These are phyloP conservation scores for Pseudogymnoascus verrucosus DNA, from an alignment of 2,329 filamentous ascomycete species.

Conservation along the genomic window DNA sequence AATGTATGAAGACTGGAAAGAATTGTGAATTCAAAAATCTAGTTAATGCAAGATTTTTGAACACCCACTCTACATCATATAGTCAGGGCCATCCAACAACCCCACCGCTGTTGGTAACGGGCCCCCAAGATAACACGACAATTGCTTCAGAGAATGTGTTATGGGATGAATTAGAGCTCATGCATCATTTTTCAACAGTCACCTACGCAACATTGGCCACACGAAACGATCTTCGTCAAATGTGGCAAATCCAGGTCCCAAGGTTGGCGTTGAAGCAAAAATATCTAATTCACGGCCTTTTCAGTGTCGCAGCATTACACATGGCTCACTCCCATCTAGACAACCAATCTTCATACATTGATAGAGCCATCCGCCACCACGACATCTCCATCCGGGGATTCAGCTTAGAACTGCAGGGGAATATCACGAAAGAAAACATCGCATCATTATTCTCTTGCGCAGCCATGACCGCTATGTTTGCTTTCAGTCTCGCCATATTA, in stretches of 20 bases:
- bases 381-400: conserved; percentile 8
- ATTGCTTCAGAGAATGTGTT: not conserved
- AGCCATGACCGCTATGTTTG: conserved; percentile 7
- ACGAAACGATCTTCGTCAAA: not conserved
- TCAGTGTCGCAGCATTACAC: conserved; percentile 15
- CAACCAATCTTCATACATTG: not conserved
- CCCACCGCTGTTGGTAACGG: not conserved
- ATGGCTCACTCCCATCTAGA: conserved; percentile 10
- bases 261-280: conserved; percentile 11
- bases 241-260: conserved; percentile 13
- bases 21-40: conserved; percentile 9
- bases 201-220: conserved; percentile 11
- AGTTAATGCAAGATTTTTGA: not conserved
- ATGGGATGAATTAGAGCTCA: conserved; percentile 11
- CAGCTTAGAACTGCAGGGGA: conserved; percentile 7
- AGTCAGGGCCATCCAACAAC: too few species aligned
- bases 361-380: conserved; percentile 12
- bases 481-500: not conserved
- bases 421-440: conserved; percentile 9
- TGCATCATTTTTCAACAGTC: conserved; percentile 13
- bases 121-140: not conserved
- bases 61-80: not conserved
- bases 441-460: conserved; percentile 14
- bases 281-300: conserved; percentile 12
- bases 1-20: conserved; percentile 8